Evolutionary conservation across 139 green algal species (phyloP), one percentile per base, ranked within the genome.

Genomic region (Auxenochlorella pyrenoidosa): DNA sequence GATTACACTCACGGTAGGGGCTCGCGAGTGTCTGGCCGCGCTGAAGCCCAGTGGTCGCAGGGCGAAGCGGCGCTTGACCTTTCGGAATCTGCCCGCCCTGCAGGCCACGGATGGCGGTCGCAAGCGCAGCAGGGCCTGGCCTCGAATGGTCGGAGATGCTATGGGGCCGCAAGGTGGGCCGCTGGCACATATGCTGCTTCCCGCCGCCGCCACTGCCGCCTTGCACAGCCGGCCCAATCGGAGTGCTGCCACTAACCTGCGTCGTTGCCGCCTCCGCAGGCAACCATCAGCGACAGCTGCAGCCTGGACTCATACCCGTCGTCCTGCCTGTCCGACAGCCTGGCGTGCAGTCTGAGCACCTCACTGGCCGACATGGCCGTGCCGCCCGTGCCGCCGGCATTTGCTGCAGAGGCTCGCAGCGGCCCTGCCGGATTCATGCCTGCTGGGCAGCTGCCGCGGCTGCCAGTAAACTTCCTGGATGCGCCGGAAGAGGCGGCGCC

Each of bases 121-220:
- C 54, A 24, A 63, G 54, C 54, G 54, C 18, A 63, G 13, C 54
- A 63, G 54, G 22, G 12, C 54, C 54, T 76, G 15, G 1, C 4
- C 54, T 79, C 40, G 73, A 79, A 21, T 79, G 73, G 73, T 18
- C 36, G 16, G 70, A 76, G 70, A 18, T 76, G 70, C 70, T 47
- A 10, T 13, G 34, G 70, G 34, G 18, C n/a, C 70, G n/a, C 10
- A 41, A 47, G 70, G 70, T 76, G 70, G 34, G 66, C 32, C 0
- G 32, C 66, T 18, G 1, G n/a, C 32, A 21, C 70, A 34, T 19
- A 10, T n/a, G 70, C n/a, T 34, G 70, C 70, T 34, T 34, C 70
- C 70, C 15, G n/a, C 68, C n/a, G 68, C n/a, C 10, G n/a, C 68
- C 28, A 15, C 65, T 28, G 28, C 65, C 65, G 65, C 65, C 26